Conservation (phyloP, 345 rosid species). For the Syzygium grande region DNA sequence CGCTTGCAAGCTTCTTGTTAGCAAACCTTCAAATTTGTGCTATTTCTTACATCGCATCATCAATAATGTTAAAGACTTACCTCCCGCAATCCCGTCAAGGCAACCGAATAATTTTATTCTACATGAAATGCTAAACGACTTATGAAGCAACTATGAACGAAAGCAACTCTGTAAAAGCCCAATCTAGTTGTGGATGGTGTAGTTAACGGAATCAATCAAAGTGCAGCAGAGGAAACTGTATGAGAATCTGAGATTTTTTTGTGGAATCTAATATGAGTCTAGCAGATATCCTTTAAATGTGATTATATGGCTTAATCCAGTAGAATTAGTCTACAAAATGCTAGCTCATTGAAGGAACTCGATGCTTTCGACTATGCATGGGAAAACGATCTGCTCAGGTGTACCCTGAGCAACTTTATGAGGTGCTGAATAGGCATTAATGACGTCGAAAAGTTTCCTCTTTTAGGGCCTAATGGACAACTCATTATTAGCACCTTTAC, state of each 20-base stretch:
- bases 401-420: not conserved
- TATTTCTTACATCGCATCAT: not conserved
- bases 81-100: not conserved
- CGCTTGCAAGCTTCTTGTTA: not conserved
- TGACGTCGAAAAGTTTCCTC: not conserved
- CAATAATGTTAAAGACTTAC: not conserved
- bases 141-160: not conserved
- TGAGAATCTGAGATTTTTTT: not conserved
- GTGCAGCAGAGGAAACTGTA: not conserved
- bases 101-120: not conserved
- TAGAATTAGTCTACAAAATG: not conserved
- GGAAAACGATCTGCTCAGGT: not conserved
- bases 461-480: not conserved
- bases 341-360: not conserved
- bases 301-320: not conserved
- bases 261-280: not conserved
- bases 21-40: not conserved
- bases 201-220: not conserved
- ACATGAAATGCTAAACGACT: not conserved
- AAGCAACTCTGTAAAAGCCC: not conserved
- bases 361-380: not conserved
- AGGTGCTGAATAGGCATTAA: not conserved
- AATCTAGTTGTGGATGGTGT: not conserved
- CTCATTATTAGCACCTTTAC: not conserved
- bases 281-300: not conserved